Conservation (phyloP, 371 early-diverging fungal species). For the Saksenaea oblongispora region DNA sequence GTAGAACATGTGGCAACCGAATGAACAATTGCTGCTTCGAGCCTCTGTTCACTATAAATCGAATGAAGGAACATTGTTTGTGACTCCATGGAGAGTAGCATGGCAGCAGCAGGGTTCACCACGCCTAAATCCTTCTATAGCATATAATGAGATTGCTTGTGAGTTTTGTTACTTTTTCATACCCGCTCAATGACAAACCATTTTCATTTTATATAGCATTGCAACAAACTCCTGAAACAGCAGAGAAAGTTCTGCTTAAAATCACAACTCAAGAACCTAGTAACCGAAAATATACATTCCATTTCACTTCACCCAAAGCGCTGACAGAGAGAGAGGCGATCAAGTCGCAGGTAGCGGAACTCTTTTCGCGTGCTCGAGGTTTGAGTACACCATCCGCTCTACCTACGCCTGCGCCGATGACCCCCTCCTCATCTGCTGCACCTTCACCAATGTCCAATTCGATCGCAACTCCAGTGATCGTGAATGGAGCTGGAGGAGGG, state of each 20-base stretch:
- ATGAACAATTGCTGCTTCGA: conserved; percentile 54
- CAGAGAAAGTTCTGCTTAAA: conserved; percentile 42
- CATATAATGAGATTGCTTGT: conserved; percentile 43
- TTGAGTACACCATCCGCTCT: conserved; percentile 12
- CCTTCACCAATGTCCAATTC: conserved; percentile 5
- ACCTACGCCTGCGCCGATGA: conserved; percentile 8
- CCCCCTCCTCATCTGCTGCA: conserved; percentile 5
- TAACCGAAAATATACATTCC: conserved; percentile 47
- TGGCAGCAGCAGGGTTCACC: conserved; percentile 59
- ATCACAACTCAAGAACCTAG: conserved; percentile 31
- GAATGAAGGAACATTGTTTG: conserved; percentile 53
- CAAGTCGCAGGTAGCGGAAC: conserved; percentile 54
- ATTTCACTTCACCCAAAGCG: conserved; percentile 57
- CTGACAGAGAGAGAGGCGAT: conserved; percentile 57
- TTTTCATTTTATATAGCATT: conserved; percentile 17
- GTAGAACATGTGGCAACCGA: conserved; percentile 57
- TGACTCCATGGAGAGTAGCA: conserved; percentile 56
- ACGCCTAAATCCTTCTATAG: conserved; percentile 44
- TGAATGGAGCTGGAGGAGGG: not conserved
- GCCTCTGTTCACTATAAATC: conserved; percentile 53
- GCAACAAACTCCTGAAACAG: conserved; percentile 45
- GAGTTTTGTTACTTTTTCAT: conserved; percentile 2
- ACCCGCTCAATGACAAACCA: not conserved
- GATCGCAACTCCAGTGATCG: conserved; percentile 20
- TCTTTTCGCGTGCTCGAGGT: conserved; percentile 45